Evolutionary conservation across 2,329 filamentous ascomycete species (phyloP), one percentile per base, ranked within the genome.

Genomic region (Arthrocladium fulminans): DNA sequence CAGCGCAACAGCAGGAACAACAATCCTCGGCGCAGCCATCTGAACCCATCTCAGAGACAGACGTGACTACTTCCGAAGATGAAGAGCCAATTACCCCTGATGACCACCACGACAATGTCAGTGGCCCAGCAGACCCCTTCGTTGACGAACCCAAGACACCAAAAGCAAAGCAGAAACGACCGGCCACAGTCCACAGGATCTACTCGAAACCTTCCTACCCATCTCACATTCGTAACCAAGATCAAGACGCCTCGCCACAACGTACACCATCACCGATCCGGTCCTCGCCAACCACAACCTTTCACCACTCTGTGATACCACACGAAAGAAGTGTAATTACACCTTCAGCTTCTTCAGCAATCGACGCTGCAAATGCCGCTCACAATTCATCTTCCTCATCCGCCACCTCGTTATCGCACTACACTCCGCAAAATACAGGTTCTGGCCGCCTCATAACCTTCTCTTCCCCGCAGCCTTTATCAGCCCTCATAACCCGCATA

Each of bases 391-490:
- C 27, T 4, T 34, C 42, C 22, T 45, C 43, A 13, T 44, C 53
- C 55, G 3, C 60, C 63, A 9, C 60, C 62, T 35, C 63, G 62
- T 1, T 59, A 61, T 41, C 66, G 66, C 23, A 65, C 68, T 57
- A 56, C 52, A 55, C 43, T 12, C 13, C 53, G 9, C 65, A 68
- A 48, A 72, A 71, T 45, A 79, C 79, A 8, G 80, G 80, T 19
- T 77, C 79, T 67, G 80, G 80, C 41, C 75, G 80, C 10, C 68
- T 82, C 12, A 73, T 83, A 1, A 73, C 71, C 9, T 79, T 81
- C 62, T 52, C 64, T 12, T 55, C 66, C 1, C 68, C 76, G 0
- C 75, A 81, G 50, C 67, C 73, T 0, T 67, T 83, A 0, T 65
- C 72, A 1, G 60, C 67, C 0, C 66, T 92, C 19, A 80, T 88